A percentile compares a stretch with the other conserved stretches of the same genome.
Conservation (phyloP, 495 filamentous ascomycete genomes). For the Aspergillus funiculosus region DNA sequence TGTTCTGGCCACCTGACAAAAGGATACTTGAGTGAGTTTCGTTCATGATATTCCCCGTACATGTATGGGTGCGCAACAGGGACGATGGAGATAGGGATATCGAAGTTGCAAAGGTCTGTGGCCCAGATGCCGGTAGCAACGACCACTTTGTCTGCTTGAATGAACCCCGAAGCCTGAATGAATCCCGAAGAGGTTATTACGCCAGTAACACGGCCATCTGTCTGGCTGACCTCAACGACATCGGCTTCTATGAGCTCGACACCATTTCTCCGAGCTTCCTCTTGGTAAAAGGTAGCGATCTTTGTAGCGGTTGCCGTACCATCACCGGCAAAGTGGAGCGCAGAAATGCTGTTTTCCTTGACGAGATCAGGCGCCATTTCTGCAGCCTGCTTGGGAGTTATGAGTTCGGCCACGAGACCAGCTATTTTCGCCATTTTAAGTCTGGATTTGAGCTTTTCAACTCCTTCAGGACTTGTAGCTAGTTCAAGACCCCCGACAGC, state of each 20-base stretch:
- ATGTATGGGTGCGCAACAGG: conserved; percentile 36
- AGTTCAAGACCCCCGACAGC: conserved; percentile 30
- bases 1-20: conserved; percentile 33
- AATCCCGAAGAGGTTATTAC: conserved; percentile 16
- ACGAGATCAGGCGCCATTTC: conserved; percentile 29
- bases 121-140: conserved; percentile 34
- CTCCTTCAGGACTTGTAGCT: conserved; percentile 21
- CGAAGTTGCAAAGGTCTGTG: conserved; percentile 17
- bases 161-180: conserved; percentile 16
- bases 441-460: conserved; percentile 22
- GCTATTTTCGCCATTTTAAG: conserved; percentile 15
- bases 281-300: conserved; percentile 25
- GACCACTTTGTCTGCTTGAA: conserved; percentile 21
- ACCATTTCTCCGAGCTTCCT: conserved; percentile 19
- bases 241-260: conserved; percentile 23
- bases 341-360: conserved; percentile 15
- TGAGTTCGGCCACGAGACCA: conserved; percentile 26
- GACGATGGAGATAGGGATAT: conserved; percentile 27
- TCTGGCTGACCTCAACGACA: conserved; percentile 18
- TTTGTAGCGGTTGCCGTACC: conserved; percentile 25
- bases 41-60: conserved; percentile 20
- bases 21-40: conserved; percentile 16
- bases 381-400: conserved; percentile 21
- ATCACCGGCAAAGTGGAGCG: conserved; percentile 25
- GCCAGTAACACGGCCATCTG: conserved; percentile 20